phyloP scores from a whole-genome alignment of 345 rosid genomes.

The Combretum micranthum region DNA sequence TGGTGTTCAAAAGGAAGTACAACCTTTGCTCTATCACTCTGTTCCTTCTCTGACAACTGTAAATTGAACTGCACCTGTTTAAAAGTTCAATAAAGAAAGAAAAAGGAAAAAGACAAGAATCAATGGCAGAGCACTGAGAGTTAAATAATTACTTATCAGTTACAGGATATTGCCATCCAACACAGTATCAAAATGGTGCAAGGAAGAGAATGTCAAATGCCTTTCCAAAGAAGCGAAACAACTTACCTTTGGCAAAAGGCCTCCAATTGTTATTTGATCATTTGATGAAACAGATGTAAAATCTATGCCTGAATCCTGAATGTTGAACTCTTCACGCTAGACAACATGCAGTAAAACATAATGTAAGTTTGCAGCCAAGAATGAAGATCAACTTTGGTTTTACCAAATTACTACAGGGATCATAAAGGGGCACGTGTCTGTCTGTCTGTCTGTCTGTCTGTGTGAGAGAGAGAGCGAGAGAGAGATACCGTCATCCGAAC shows the following conservation, averaged over 20 bases:
- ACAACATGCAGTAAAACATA: not conserved
- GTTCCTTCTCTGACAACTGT: slow-evolving; percentile 75
- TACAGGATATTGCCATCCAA: too few species aligned
- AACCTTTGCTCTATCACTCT: slow-evolving; percentile 63
- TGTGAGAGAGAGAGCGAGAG: not conserved
- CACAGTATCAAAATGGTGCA: too few species aligned
- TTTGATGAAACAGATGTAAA: slow-evolving; percentile 52
- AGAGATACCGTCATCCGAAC: slow-evolving; percentile 57
- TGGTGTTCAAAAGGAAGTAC: slow-evolving; percentile 97
- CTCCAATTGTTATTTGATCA: slow-evolving; percentile 34
- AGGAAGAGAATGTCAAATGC: not conserved
- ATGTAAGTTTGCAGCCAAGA: too few species aligned
- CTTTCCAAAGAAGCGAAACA: slow-evolving; percentile 3
- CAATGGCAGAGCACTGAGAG: too few species aligned
- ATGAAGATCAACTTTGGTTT: too few species aligned
- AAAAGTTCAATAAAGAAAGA: slow-evolving; percentile 12
- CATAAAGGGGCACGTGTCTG: too few species aligned
- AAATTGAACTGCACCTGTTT: slow-evolving; percentile 80
- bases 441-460: too few species aligned
- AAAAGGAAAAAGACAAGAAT: slow-evolving; percentile 1
- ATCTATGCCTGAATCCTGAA: slow-evolving; percentile 45
- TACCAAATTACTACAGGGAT: too few species aligned
- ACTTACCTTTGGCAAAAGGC: slow-evolving; percentile 74
- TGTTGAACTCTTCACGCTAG: slow-evolving; percentile 62
- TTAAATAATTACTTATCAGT: too few species aligned